Conservation (phyloP, 2,329 filamentous ascomycete species). For the Triangularia verruculosa region DNA sequence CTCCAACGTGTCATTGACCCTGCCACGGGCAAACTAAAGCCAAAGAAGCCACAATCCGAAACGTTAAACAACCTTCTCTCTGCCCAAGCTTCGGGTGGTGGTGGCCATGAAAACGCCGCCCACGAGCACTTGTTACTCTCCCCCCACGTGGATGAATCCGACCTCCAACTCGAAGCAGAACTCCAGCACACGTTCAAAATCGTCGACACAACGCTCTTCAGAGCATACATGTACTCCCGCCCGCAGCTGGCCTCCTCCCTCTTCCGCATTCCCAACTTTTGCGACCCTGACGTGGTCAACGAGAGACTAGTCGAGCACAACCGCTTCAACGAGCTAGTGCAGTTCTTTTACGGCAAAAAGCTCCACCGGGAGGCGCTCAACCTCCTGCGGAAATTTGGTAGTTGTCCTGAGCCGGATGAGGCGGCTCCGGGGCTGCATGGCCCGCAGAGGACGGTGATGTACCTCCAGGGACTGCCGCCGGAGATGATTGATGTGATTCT, state of each 20-base stretch:
- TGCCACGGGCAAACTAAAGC: slow-evolving; percentile 59
- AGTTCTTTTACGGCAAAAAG: slow-evolving; percentile 94
- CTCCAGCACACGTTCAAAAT: slow-evolving; percentile 74
- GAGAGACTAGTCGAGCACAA: slow-evolving; percentile 85
- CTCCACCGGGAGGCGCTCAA: slow-evolving; percentile 84
- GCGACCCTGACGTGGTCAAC: slow-evolving; percentile 92
- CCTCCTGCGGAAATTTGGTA: slow-evolving; percentile 77
- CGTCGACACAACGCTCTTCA: slow-evolving; percentile 91
- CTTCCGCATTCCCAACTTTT: slow-evolving; percentile 96
- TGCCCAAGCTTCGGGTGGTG: neutral
- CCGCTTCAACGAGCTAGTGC: slow-evolving; percentile 90
- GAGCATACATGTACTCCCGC: slow-evolving; percentile 89
- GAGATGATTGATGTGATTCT: slow-evolving; percentile 88
- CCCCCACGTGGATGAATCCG: slow-evolving; percentile 44
- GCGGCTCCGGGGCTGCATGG: slow-evolving; percentile 64
- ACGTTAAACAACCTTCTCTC: neutral
- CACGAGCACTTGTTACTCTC: slow-evolving; percentile 55
- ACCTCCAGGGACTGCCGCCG: slow-evolving; percentile 83
- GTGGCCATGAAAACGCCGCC: slow-evolving; percentile 42
- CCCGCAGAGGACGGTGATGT: slow-evolving; percentile 78
- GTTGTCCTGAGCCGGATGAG: slow-evolving; percentile 49
- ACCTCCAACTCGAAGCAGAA: slow-evolving; percentile 65
- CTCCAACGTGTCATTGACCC: slow-evolving; percentile 62
- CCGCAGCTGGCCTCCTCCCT: slow-evolving; percentile 82
- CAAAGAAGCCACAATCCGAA: slow-evolving; percentile 18